These are phyloP conservation scores for Kregervanrija fluxuum DNA, from an alignment of 805 yeast genomes.

Conservation along the genomic window DNA sequence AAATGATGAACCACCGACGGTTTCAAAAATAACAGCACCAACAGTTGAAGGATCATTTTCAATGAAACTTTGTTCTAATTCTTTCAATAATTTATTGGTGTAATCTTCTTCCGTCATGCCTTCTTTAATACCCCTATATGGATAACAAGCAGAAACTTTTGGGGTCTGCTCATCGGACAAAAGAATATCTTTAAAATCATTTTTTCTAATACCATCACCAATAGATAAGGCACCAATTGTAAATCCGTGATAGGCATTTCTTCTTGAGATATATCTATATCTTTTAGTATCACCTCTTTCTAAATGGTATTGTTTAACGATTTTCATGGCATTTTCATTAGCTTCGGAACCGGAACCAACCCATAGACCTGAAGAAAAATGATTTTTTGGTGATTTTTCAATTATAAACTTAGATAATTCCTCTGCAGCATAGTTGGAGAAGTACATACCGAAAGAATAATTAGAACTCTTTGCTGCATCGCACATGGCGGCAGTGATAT, in stretches of 20 bases:
- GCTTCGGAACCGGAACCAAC: slow-evolving; percentile 76
- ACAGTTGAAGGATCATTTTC: slow-evolving; percentile 37
- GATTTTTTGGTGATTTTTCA: slow-evolving; percentile 32
- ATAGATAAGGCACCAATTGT: slow-evolving; percentile 40
- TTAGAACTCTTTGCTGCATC: slow-evolving; percentile 30
- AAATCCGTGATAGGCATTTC: slow-evolving; percentile 43
- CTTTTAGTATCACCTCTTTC: slow-evolving; percentile 37
- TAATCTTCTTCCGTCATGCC: slow-evolving; percentile 29
- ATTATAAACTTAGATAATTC: slow-evolving; percentile 37
- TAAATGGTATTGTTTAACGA: slow-evolving; percentile 44
- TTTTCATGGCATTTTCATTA: slow-evolving; percentile 71
- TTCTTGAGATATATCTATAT: slow-evolving; percentile 36
- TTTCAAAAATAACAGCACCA: slow-evolving; percentile 35
- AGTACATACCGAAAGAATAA: slow-evolving; percentile 29
- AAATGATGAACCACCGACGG: slow-evolving; percentile 38
- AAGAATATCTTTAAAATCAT: slow-evolving; percentile 24
- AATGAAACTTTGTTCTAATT: slow-evolving; percentile 33
- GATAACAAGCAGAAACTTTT: slow-evolving; percentile 23
- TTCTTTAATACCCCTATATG: slow-evolving; percentile 14
- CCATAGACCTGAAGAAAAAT: slow-evolving; percentile 36
- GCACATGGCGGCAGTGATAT: slow-evolving; percentile 32
- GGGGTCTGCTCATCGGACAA: slow-evolving; percentile 19
- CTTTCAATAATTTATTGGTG: slow-evolving; percentile 27
- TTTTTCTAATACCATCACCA: slow-evolving; percentile 31
- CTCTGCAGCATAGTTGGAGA: slow-evolving; percentile 36